Base-by-base conservation (phyloP, 495 filamentous ascomycete genomes). In the Xylaria longipes region DNA sequence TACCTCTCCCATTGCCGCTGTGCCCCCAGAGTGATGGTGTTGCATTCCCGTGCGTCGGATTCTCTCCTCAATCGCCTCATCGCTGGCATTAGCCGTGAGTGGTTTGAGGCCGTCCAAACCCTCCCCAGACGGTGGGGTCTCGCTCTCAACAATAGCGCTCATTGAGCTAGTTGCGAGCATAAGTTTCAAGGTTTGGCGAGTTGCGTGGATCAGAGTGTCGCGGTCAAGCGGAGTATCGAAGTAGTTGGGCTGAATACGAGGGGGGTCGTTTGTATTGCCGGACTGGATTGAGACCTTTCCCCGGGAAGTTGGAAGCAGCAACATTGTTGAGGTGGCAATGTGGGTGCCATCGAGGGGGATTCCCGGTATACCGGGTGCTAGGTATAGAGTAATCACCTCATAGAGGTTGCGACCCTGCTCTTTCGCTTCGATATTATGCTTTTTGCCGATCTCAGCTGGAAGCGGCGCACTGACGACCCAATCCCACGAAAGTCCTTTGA, bases 1-100 rank as follows among this genome's bases (percentile, higher is more conserved):
- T 3, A 56, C 25, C 46, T 75, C 81, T 0, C 89, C 87, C 89
- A 90, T 90, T 70, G 84, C 86, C 29, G 80, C 82, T 3, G 87
- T 89, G 0, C 87, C 87, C 37, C 84, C 84, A 73, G 83, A 84
- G 69, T 87, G 86, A 37, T 71, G 65, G n/a, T 71, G 68, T 43
- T 74, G 71, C 48, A 22, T 72, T 39, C 74, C 71, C 6, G 71
- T 68, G n/a, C 64, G 68, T 48, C 62, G 12, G 46, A 74, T 66
- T 54, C 72, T 65, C 37, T 74, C 72, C 35, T 71, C 68, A 31
- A 74, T 74, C n/a, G 20, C 56, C 35, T 65, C 72, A 65, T 74
- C 69, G 14, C 37, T 74, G 29, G 69, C n/a, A 56, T 64, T 58
- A 45, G 54, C 72, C 25, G 69, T 71, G 3, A 74, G 72, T 31